phyloP scores from a whole-genome alignment of 257 asterid species.

The Lycium barbarum region DNA sequence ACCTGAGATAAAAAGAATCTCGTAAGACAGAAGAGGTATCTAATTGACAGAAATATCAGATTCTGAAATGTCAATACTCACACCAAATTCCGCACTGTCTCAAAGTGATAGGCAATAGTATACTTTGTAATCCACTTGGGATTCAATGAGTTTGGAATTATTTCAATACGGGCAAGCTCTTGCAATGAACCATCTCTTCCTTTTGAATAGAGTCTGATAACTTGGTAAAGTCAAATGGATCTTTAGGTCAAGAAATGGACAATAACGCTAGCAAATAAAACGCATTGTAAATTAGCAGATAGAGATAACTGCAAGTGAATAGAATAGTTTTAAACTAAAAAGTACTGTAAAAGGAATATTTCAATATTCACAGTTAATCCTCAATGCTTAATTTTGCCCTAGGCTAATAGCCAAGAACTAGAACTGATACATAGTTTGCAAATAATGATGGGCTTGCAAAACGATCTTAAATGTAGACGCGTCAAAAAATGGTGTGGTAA shows the following conservation, averaged over 20 bases:
- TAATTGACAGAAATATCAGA: constrained; percentile 32
- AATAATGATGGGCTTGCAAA: constrained; percentile 13
- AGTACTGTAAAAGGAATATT: constrained; percentile 28
- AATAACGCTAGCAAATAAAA: background rate
- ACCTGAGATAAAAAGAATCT: constrained; percentile 56
- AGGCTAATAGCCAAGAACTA: constrained; percentile 24
- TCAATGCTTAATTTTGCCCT: background rate
- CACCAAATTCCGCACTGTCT: constrained; percentile 93
- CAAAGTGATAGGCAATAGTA: constrained; percentile 79
- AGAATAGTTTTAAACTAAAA: constrained; percentile 26
- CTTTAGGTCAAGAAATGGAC: constrained; percentile 28
- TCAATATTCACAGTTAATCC: background rate
- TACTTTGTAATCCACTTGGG: constrained; percentile 91
- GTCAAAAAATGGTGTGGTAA: constrained; percentile 70
- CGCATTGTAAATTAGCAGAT: constrained; percentile 53
- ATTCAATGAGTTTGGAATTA: constrained; percentile 80
- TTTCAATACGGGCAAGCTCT: constrained; percentile 97
- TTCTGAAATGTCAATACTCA: constrained; percentile 57
- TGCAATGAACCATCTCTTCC: constrained; percentile 77
- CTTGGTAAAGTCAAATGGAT: constrained; percentile 63
- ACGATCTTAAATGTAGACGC: constrained; percentile 55
- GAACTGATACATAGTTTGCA: background rate
- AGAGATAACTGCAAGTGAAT: constrained; percentile 78
- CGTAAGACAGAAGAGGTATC: constrained; percentile 29
- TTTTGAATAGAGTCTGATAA: constrained; percentile 84